Evolutionary conservation across 192 early-diverging fungal genomes (phyloP), one percentile per base, ranked within the genome.

Genomic region (Gaertneriomyces semiglobifer): DNA sequence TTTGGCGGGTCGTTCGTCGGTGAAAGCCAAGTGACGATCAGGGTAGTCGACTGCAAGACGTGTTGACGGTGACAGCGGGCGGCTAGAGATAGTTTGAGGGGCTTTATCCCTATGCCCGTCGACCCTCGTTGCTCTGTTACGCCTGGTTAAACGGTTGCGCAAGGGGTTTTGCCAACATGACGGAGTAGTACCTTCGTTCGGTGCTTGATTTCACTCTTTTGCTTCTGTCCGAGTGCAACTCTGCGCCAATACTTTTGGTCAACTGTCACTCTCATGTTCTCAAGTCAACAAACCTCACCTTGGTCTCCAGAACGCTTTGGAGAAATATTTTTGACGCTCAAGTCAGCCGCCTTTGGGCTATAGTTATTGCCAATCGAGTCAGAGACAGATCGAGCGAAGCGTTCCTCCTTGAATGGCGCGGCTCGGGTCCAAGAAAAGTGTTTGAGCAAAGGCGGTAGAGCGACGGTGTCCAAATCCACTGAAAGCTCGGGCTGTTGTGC

Each of bases 351-450:
- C 10, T 57, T 7, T 7, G 84, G 84, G 45, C 67, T 76, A 62
- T 79, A 86, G 68, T 85, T 85, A 64, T 86, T 86, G 9, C 79
- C 85, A 55, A 86, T 86, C n/a, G 84, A 79, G 63, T 86, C 84
- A 4, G 84, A 86, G 6, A 84, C 70, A 42, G 50, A 46, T 44
- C 85, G 61, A 54, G 74, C 57, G 56, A 77, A 72, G 8, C 70
- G 54, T 53, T 86, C 83, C 68, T 86, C 85, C 62, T 86, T 86
- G 72, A 79, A 86, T 1, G 85, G 85, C 5, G 85, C 81, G 2
- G 79, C 82, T 1, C 70, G 61, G 6, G 85, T 86, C 81, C 85
- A 83, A 12, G 85, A 86, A 66, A 84, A 85, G 40, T 72, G 65
- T 55, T 86, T 86, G 41, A 86, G 66, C 0, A 86, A 63, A n/a